These are phyloP conservation scores for Cucurbita moschata DNA, from an alignment of 306 rosid species.

Conservation along the genomic window DNA sequence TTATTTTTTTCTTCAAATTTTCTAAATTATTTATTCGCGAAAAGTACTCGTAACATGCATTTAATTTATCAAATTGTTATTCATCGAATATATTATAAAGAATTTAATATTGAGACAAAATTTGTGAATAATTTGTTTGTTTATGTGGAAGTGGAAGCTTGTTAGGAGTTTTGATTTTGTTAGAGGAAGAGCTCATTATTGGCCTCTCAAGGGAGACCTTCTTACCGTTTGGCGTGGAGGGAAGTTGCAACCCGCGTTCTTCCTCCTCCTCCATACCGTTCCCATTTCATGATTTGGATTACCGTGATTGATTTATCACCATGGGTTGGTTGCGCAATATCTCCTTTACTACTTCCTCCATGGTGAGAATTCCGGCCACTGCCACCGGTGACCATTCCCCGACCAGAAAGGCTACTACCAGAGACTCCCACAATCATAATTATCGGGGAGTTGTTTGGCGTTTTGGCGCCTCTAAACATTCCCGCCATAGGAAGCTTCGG, in stretches of 20 bases:
- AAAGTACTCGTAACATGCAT: too few relatives aligned
- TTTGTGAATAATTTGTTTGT: neutral
- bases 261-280: neutral
- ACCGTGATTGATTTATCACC: conserved; percentile 26
- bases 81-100: too few relatives aligned
- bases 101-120: neutral
- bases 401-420: conserved; percentile 6
- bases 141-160: neutral
- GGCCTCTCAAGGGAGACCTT: conserved; percentile 12
- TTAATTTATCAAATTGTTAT: too few relatives aligned
- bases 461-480: conserved; percentile 23
- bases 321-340: conserved; percentile 73
- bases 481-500: conserved; percentile 28
- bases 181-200: neutral
- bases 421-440: neutral
- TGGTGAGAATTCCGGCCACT: conserved; percentile 2
- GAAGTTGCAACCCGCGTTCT: conserved; percentile 21
- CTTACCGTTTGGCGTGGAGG: conserved; percentile 18
- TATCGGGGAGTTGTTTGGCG: conserved; percentile 20
- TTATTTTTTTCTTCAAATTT: neutral
- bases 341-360: conserved; percentile 27
- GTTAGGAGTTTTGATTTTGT: conserved; percentile 4
- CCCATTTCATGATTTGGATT: neutral
- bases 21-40: neutral
- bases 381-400: neutral